These are phyloP conservation scores for Rhodomyrtus tomentosa DNA, from an alignment of 345 rosid genomes.

Conservation along the genomic window DNA sequence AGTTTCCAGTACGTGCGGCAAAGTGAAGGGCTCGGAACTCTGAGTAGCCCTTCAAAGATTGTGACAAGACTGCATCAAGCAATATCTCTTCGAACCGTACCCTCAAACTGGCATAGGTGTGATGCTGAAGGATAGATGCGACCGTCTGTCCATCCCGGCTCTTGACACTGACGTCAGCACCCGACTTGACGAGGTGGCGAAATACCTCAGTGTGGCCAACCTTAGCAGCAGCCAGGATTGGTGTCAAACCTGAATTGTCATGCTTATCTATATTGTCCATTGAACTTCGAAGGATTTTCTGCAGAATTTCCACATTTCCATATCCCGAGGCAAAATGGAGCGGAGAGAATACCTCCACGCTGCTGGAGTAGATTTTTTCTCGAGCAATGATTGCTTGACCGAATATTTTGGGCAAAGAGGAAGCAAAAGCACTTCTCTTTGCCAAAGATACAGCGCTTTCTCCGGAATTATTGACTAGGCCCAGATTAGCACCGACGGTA, in stretches of 20 bases:
- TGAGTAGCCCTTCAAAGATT: constrained; percentile 1
- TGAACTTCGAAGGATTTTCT: constrained; percentile 1
- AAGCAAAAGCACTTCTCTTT: constrained; percentile 11
- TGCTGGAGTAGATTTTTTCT: constrained; percentile 7
- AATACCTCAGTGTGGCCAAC: constrained; percentile 17
- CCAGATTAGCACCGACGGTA: constrained; percentile 20
- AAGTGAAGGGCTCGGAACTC: constrained; percentile 19
- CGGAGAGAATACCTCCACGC: constrained; percentile 17
- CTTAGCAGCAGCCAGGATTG: constrained; percentile 6
- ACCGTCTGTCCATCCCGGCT: constrained; percentile 13
- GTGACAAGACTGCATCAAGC: constrained; percentile 12
- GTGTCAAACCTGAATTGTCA: constrained; percentile 13
- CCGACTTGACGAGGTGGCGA: constrained; percentile 8
- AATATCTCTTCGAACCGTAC: constrained; percentile 16
- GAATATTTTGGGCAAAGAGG: constrained; percentile 9
- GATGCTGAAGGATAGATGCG: constrained; percentile 1
- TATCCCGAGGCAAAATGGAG: constrained; percentile 17
- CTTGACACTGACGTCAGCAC: constrained; percentile 14
- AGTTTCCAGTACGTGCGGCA: constrained; percentile 13
- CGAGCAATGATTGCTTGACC: constrained; percentile 4
- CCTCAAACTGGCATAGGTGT: constrained; percentile 5
- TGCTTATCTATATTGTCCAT: constrained; percentile 6
- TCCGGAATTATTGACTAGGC: constrained; percentile 9
- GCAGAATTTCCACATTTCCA: constrained; percentile 14
- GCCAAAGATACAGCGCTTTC: constrained; percentile 16